These are phyloP conservation scores for Funneliformis geosporum DNA, from an alignment of 192 early-diverging fungal species.

Conservation along the genomic window DNA sequence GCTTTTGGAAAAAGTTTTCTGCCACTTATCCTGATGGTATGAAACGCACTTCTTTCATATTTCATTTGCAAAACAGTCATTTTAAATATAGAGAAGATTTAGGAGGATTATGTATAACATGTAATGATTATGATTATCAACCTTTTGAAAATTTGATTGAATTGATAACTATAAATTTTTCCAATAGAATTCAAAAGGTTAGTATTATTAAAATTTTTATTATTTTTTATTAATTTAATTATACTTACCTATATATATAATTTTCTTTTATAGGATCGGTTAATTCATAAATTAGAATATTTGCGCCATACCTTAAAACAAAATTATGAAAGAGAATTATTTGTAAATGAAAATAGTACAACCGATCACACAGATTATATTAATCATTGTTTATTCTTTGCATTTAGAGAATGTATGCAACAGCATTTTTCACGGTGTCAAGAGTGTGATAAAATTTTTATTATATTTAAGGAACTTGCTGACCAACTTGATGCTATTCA, in stretches of 20 bases:
- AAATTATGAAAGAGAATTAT: background rate
- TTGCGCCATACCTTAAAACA: background rate
- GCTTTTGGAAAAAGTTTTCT: too few relatives aligned
- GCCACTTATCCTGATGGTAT: too few relatives aligned
- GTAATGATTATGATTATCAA: background rate
- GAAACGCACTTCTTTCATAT: too few relatives aligned
- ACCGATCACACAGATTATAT: background rate
- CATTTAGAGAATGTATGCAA: background rate
- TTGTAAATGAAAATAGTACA: background rate
- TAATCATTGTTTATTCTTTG: conserved; percentile 6
- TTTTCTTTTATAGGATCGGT: background rate
- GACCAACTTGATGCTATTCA: background rate
- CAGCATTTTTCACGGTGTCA: background rate
- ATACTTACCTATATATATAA: background rate
- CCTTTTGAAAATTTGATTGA: background rate
- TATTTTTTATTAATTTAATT: background rate
- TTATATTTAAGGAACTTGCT: background rate
- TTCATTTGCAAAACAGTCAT: background rate
- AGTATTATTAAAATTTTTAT: background rate
- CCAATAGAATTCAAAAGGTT: background rate
- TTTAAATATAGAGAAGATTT: background rate
- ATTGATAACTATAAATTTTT: background rate
- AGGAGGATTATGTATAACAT: background rate
- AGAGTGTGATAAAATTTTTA: background rate
- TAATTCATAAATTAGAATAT: background rate